Evolutionary conservation across 352 stramenopile species (phyloP), one percentile per base, ranked within the genome.

Genomic region (Phytophthora nicotianae): DNA sequence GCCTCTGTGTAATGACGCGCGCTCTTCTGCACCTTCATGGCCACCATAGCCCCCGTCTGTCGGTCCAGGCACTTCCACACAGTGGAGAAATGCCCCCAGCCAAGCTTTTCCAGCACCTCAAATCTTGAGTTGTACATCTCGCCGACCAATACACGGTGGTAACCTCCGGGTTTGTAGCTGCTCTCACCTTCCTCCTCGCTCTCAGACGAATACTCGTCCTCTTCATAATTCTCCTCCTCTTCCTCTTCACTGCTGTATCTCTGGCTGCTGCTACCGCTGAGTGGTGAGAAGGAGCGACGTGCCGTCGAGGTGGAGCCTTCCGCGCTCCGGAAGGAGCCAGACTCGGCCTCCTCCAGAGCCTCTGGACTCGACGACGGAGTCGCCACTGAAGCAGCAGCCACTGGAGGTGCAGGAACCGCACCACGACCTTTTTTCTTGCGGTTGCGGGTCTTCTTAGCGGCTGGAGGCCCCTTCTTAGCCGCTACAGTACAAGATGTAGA

Each of bases 71-170:
- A 98, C 77, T 99, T 98, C 98, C 97, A 99, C 17, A 99, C 98
- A 4, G 98, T 99, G 37, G 97, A 99, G 74, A 99, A 99, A 72
- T 99, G 98, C 23, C 98, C 98, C 98, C 98, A 99, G 19, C 98
- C 98, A 32, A 99, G 88, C 76, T 99, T 99, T 70, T 98, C 94
- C 35, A 99, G 82, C 56, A 99, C 94, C 24, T 97, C 81, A 65
- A 99, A 99, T 61, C 97, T 80, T 7, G 70, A 69, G 49, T 96
- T 97, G 81, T 92, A 98, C 53, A 97, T 79, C 37, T 98, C 93
- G 4, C 93, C 95, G 11, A 92, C 74, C 54, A 85, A 49, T 14
- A 99, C 97, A 38, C 81, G 94, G 75, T 99, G 97, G 80, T 99
- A 99, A 17, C 98, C 98, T 50, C 98, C 98, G 0, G 89, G 68